Evolutionary conservation across 2,329 filamentous ascomycete genomes (phyloP).

Genomic region (Microsporum ferrugineum): DNA sequence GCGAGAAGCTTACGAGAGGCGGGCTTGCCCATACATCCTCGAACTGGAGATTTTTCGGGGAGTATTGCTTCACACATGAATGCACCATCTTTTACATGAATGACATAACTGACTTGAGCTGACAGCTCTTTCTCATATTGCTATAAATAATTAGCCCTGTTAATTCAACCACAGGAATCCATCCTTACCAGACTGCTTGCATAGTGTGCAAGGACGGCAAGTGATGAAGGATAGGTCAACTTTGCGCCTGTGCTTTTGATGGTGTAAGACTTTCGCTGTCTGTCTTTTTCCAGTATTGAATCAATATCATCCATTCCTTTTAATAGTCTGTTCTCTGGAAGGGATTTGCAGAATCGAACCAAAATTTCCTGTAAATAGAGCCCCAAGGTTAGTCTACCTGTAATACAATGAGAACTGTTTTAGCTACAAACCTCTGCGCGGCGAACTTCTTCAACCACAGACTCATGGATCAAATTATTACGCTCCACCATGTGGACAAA

Average conservation of each 20-base stretch:
- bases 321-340: slow-evolving; percentile 65
- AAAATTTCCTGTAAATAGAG: slow-evolving; percentile 41
- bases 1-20: slow-evolving; percentile 63
- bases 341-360: slow-evolving; percentile 59
- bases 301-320: slow-evolving; percentile 49
- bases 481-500: slow-evolving; percentile 76
- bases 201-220: slow-evolving; percentile 62
- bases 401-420: neutral
- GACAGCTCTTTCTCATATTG: slow-evolving; percentile 39
- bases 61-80: slow-evolving; percentile 71
- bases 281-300: slow-evolving; percentile 44
- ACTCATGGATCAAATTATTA: slow-evolving; percentile 55
- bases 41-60: slow-evolving; percentile 62
- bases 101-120: slow-evolving; percentile 48
- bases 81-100: slow-evolving; percentile 44
- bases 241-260: slow-evolving; percentile 61
- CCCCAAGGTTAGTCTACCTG: neutral
- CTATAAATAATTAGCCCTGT: slow-evolving; percentile 18
- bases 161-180: neutral
- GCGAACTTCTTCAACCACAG: slow-evolving; percentile 42
- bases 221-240: slow-evolving; percentile 63
- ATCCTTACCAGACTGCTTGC: slow-evolving; percentile 50
- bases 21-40: slow-evolving; percentile 50
- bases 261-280: slow-evolving; percentile 43
- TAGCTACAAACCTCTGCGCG: slow-evolving; percentile 34